Base-by-base conservation (phyloP, 2,329 filamentous ascomycete genomes). In the Ophiostoma himal-ulmi region DNA sequence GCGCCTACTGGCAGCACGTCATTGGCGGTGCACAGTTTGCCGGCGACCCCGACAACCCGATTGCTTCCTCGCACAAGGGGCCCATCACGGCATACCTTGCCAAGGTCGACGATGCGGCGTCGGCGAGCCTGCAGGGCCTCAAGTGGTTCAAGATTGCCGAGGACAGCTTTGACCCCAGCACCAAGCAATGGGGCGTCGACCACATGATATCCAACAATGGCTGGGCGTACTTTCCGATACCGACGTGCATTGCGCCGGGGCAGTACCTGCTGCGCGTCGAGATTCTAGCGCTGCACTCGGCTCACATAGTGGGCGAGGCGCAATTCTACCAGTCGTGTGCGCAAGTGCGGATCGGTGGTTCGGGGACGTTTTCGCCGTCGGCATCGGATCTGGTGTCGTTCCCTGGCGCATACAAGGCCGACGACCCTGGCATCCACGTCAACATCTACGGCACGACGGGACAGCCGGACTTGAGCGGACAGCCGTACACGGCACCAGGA, bases 101-200 rank as follows among this genome's bases (percentile, higher is more conserved):
- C 65, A 84, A 85, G 76, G 84, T 87, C 3, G 78, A 81, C 74
- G 81, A 85, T 62, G 22, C 57, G 0, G 26, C 73, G 7, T 79
- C 80, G 1, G 79, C 82, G 10, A 76, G 77, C 70, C 77, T 79
- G 73, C 77, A 74, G 3, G 80, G 81, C 4, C 78, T 81, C 22
- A 78, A 79, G 70, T 86, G 83, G 84, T 86, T 86, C 80, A 87
- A 86, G 80, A 81, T 87, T 74, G 83, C 80, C 76, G 80, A 84
- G 72, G 83, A 85, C 73, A 81, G 81, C 6, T 81, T 82, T 74
- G 78, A 83, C 75, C 76, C 78, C 5, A 75, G 76, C 54, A 79
- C 76, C 67, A 81, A 80, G 74, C 78, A 79, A 70, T 85, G 84
- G 83, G 83, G 81, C 26, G 83, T 84, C 66, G 81, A 83, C 76